Conservation (phyloP, 2,329 filamentous ascomycete genomes). For the Neoascochyta sp. region DNA sequence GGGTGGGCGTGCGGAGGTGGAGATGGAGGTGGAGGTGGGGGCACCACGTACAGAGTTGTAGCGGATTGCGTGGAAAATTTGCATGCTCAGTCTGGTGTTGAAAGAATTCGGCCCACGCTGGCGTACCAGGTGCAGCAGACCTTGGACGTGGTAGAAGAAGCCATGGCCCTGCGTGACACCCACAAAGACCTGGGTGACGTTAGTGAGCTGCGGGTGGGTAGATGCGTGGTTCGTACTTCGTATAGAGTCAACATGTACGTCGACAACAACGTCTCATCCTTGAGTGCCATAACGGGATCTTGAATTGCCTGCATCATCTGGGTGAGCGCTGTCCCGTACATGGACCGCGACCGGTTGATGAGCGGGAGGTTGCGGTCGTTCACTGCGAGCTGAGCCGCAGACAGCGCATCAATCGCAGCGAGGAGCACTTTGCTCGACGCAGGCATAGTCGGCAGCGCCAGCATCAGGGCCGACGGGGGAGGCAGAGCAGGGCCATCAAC, state of each 20-base stretch:
- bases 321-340: constrained; percentile 34
- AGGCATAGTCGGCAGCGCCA: constrained; percentile 29
- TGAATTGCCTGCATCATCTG: constrained; percentile 32
- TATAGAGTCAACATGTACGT: constrained; percentile 36
- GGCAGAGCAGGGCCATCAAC: constrained; percentile 28
- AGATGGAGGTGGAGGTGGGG: too few species aligned
- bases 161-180: constrained; percentile 33
- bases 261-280: constrained; percentile 35
- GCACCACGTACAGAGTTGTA: constrained; percentile 36
- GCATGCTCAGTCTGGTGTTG: constrained; percentile 26
- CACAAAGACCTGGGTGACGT: constrained; percentile 36
- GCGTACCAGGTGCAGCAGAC: constrained; percentile 29
- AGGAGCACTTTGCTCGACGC: constrained; percentile 29
- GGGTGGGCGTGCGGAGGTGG: too few species aligned
- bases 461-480: constrained; percentile 36
- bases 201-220: too few species aligned
- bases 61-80: constrained; percentile 35
- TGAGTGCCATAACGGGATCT: constrained; percentile 20
- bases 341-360: constrained; percentile 33
- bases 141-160: constrained; percentile 39
- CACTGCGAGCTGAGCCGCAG: constrained; percentile 35
- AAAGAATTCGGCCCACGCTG: constrained; percentile 34
- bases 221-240: constrained; percentile 17
- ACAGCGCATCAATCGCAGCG: constrained; percentile 33
- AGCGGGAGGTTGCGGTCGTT: constrained; percentile 26